These are phyloP conservation scores for Penicillium waksmanii DNA, from an alignment of 495 filamentous ascomycete genomes.

Conservation along the genomic window DNA sequence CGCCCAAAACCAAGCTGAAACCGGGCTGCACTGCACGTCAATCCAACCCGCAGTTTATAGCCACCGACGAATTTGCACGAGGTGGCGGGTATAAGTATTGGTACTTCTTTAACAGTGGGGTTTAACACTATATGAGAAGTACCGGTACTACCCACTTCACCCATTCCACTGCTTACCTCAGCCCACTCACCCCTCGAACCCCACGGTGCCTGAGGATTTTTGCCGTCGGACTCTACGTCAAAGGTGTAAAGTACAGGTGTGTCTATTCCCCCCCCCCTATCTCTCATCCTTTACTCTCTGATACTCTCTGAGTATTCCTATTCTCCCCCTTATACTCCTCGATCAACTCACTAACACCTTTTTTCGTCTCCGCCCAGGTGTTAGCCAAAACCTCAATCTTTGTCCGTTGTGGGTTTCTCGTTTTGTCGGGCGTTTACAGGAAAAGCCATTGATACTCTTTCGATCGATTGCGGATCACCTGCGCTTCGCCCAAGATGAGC, in stretches of 20 bases:
- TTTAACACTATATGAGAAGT: neutral
- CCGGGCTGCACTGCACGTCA: slow-evolving; percentile 2
- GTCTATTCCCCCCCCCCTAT: slow-evolving; percentile 8
- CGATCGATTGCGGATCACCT: slow-evolving; percentile 36
- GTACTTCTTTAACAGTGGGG: neutral
- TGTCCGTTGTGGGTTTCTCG: slow-evolving; percentile 27
- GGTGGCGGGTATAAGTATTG: neutral
- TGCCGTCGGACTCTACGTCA: slow-evolving; percentile 44
- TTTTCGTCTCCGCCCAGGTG: slow-evolving; percentile 11
- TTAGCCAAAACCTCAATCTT: slow-evolving; percentile 22
- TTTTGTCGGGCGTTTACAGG: slow-evolving; percentile 29
- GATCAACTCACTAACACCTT: slow-evolving; percentile 11
- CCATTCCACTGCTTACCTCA: slow-evolving; percentile 24
- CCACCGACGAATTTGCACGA: neutral
- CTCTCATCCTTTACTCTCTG: too few species aligned
- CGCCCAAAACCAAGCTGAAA: neutral
- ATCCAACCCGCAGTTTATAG: neutral
- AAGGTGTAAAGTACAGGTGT: slow-evolving; percentile 25
- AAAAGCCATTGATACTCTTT: slow-evolving; percentile 29
- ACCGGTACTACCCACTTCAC: slow-evolving; percentile 1
- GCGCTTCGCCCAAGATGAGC: slow-evolving; percentile 75
- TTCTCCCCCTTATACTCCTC: neutral
- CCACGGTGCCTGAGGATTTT: slow-evolving; percentile 50
- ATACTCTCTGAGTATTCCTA: neutral
- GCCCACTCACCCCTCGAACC: slow-evolving; percentile 36